A percentile compares a stretch with the other conserved stretches of the same genome.
Evolutionary conservation across 805 yeast species (phyloP).

Genomic region (Wickerhamomyces silvicola): DNA sequence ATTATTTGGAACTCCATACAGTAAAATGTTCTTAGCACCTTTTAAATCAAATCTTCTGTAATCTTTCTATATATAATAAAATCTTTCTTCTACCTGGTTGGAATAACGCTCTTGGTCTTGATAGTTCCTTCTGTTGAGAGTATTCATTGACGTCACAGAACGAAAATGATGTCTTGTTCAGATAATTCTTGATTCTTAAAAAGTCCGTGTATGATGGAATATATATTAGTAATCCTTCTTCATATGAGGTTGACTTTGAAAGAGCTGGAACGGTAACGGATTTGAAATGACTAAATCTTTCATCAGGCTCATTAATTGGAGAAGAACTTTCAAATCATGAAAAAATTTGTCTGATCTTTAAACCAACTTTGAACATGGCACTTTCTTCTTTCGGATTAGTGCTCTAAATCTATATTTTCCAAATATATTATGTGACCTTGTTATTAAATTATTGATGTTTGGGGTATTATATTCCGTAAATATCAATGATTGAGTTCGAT

Average conservation of each 20-base stretch:
- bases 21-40: conserved; percentile 77
- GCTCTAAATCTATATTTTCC: conserved; percentile 58
- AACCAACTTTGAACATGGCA: conserved; percentile 57
- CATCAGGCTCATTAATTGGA: conserved; percentile 67
- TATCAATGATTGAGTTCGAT: conserved; percentile 71
- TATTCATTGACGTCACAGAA: conserved; percentile 82
- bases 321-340: conserved; percentile 57
- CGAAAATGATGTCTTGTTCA: conserved; percentile 52
- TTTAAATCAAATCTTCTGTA: conserved; percentile 78
- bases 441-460: conserved; percentile 59
- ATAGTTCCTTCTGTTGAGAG: conserved; percentile 61
- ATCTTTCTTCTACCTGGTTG: conserved; percentile 56
- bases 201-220: conserved; percentile 86
- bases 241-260: conserved; percentile 47
- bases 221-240: conserved; percentile 71
- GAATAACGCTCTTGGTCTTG: conserved; percentile 67
- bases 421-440: conserved; percentile 45
- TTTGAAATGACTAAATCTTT: conserved; percentile 75
- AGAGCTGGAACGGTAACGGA: conserved; percentile 71
- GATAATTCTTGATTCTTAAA: conserved; percentile 65
- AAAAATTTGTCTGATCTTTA: conserved; percentile 62
- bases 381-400: conserved; percentile 36
- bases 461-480: conserved; percentile 79
- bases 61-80: conserved; percentile 86
- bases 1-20: conserved; percentile 81